Evolutionary conservation across 768 basidiomycete species (phyloP).

Genomic region (Phaeolepiota aurea): DNA sequence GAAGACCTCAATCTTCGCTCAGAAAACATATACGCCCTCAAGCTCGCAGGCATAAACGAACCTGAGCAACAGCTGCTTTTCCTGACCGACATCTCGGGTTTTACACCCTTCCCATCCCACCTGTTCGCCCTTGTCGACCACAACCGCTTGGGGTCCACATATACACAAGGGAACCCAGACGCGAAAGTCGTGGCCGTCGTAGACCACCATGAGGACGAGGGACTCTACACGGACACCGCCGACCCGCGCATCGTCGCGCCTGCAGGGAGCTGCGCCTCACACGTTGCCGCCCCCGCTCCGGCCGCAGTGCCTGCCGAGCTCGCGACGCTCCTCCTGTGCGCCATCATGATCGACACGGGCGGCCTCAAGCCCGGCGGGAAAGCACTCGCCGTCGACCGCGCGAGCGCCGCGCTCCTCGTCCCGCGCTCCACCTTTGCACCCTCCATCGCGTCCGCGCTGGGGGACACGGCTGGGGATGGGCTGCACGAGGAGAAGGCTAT

Average conservation of each 20-base stretch:
- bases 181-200: constrained; percentile 66
- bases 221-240: constrained; percentile 47
- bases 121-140: constrained; percentile 87
- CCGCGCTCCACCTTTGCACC: constrained; percentile 41
- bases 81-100: constrained; percentile 51
- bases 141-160: constrained; percentile 53
- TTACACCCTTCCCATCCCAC: constrained; percentile 40
- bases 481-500: constrained; percentile 34
- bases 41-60: constrained; percentile 43
- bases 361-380: constrained; percentile 77
- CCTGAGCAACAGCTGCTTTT: constrained; percentile 53
- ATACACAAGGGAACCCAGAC: constrained; percentile 26
- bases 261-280: constrained; percentile 77
- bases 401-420: constrained; percentile 57
- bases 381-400: constrained; percentile 54
- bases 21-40: constrained; percentile 79
- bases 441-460: constrained; percentile 14
- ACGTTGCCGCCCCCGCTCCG: constrained; percentile 25
- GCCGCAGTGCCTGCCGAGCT: constrained; percentile 45
- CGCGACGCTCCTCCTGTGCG: constrained; percentile 70
- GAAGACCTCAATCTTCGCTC: constrained; percentile 71
- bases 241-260: constrained; percentile 62
- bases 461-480: constrained; percentile 12
- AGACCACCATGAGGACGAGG: constrained; percentile 92
- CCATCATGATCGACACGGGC: constrained; percentile 81